Base-by-base conservation (phyloP, 2,329 filamentous ascomycete genomes). In the Didymella glomerata region DNA sequence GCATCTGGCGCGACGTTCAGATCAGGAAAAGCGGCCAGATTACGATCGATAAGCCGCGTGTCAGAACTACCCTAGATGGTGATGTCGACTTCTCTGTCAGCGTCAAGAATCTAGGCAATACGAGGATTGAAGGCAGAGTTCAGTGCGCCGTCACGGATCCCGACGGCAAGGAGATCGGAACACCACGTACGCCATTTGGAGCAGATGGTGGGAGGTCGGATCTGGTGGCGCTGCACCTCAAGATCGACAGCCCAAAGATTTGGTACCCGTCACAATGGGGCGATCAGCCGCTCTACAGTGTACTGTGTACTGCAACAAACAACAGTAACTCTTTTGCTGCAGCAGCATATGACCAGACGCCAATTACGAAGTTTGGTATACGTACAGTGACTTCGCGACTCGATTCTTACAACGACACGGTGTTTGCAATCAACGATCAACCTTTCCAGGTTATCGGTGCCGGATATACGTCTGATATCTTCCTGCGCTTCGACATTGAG, bases 241-340 rank as follows among this genome's bases (percentile, higher is more conserved):
- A 68, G 1, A 61, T 88, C 13, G 50, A 74, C 0, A 73, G 80
- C 1, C 83, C 85, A 0, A 65, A 80, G 13, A 77, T 88, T 13
- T 89, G 87, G 87, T 89, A 86, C 86, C 86, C 87, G 0, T 81
- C 79, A 40, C 76, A 79, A 48, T 89, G 86, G 86, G 86, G 86
- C 2, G 64, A 74, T 0, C 86, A 87, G 63, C 83, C 83, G 0
- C 69, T 87, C 6, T 86, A 87, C 60, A 76, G 60, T 0, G 68
- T 76, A 1, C 59, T 69, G 10, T 73, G 77, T 46, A 72, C 56
- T 8, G 56, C 56, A 28, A 47, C 50, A 20, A 54, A 59, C 22
- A 34, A 22, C 25, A 59, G 47, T 16, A 30, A 67, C 5, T 69
- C 70, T 3, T 68, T 65, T 11, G 48, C 59, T 2, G 25, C 54